Evolutionary conservation across 2,329 filamentous ascomycete species (phyloP), one percentile per base, ranked within the genome.

Genomic region (Arthrobotrys pseudoclavata): DNA sequence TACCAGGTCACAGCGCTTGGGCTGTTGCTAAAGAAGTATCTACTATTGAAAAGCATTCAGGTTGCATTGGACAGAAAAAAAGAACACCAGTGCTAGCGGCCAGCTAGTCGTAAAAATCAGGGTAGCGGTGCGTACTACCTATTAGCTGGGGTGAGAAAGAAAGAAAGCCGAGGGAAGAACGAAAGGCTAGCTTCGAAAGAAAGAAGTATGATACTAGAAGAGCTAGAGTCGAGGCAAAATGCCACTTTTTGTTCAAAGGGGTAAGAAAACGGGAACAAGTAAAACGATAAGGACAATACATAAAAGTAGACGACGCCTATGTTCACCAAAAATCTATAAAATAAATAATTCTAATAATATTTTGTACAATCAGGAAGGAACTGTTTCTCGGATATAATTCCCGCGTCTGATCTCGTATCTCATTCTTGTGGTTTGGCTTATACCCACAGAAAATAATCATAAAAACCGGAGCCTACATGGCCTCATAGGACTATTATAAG

Each of bases 351-450:
- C 34, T 40, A 60, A 42, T 40, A 42, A 55, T 55, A 61, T 61
- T 72, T 68, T 76, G 42, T 76, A 76, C 72, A 76, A 60, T 53
- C 48, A 50, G 48, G 34, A 67, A 55, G 10, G 18, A n/a, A 20
- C 22, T 45, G 31, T 40, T 18, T 52, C 62, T 40, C 48, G 52
- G 52, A 26, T 48, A 22, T 18, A 42, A 22, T 26, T n/a, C 34
- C 55, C 55, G 55, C 15, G 55, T 18, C 7, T 26, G 22, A 48
- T 60, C 34, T 57, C 22, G 26, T 67, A 68, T 68, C 7, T 57
- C 64, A 34, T 34, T 48, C 12, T 60, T 40, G 12, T 13, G 31
- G n/a, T 60, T 26, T 15, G 31, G 22, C 18, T 34, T 34, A 34
- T 34, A 57, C 53, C 53, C 31, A 26, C 55, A 34, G 13, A 31